Base-by-base conservation (phyloP, 1,284 basidiomycete genomes). In the Ustilago esculenta region DNA sequence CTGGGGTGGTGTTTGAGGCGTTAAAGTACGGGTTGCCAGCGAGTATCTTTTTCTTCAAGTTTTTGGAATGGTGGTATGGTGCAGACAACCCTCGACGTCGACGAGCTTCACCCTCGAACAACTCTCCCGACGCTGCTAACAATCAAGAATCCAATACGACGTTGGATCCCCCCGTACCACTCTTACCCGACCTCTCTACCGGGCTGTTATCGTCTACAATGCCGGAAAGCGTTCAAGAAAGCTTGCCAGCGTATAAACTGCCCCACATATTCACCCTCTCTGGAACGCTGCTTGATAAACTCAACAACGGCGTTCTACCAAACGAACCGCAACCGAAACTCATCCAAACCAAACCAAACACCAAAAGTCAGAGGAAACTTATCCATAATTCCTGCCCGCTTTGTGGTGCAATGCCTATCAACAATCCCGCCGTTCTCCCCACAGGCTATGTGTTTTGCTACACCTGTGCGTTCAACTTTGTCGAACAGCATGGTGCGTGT, bases 61-160 rank as follows among this genome's bases (percentile, higher is more conserved):
- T 98, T 83, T 85, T 97, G 27, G 94, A 98, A 83, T 99, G 96
- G 94, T 98, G 96, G 94, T 98, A 98, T 83, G 95, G 93, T 15
- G 92, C 94, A 9, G 87, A 88, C 25, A 97, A 94, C 3, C 94
- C 94, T 0, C 54, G 77, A 8, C 65, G 75, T 1, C 69, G 81
- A 11, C 49, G 74, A 3, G 61, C 45, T 30, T 7, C 27, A 6
- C 27, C 27, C 27, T 29, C 27, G 12, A 55, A 36, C 20, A 39
- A 20, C 18, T 32, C 32, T 18, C 21, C 66, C 86, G 88, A 54
- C 85, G 60, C 88, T 32, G 44, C 42, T 25, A 48, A 9, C 18
- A 70, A 37, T 25, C 57, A 47, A 51, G 51, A 24, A 27, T 41
- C 27, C 11, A 17, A 7, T 3, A 23, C 20, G 6, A 29, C 45